Conservation (phyloP, 805 yeast species). For the Yarrowia sp. region DNA sequence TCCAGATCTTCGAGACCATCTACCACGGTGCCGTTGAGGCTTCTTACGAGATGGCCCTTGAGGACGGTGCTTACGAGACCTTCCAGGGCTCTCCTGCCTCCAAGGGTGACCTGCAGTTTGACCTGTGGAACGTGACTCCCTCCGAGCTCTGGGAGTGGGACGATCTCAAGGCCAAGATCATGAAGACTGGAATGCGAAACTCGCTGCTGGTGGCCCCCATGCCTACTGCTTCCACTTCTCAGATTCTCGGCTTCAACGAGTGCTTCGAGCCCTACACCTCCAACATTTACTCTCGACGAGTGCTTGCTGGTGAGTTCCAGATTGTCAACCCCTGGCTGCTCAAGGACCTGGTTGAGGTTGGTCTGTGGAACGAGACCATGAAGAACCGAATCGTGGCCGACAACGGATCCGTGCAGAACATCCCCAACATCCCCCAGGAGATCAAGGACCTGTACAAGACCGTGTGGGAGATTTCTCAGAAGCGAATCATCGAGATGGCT, state of each 20-base stretch:
- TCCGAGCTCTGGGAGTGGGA: constrained; percentile 90
- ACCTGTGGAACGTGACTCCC: constrained; percentile 84
- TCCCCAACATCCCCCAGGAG: constrained; percentile 75
- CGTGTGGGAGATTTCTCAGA: constrained; percentile 96
- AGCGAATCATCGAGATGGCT: constrained; percentile 83
- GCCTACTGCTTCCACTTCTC: constrained; percentile 99
- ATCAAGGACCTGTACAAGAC: constrained; percentile 85
- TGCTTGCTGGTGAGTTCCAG: constrained; percentile 91
- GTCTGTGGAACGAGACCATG: constrained; percentile 82
- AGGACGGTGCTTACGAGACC: constrained; percentile 71
- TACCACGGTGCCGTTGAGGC: constrained; percentile 93
- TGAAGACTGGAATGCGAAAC: constrained; percentile 76
- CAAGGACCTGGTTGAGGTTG: constrained; percentile 79
- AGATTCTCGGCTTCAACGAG: constrained; percentile 90
- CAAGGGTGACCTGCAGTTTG: constrained; percentile 82
- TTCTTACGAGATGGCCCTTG: constrained; percentile 78
- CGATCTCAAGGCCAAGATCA: constrained; percentile 63
- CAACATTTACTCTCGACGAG: constrained; percentile 88
- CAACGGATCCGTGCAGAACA: constrained; percentile 85
- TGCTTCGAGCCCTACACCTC: constrained; percentile 97
- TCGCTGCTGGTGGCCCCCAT: constrained; percentile 82
- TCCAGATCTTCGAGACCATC: constrained; percentile 91
- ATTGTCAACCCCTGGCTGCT: constrained; percentile 86
- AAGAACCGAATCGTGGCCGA: constrained; percentile 76
- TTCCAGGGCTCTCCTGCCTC: constrained; percentile 91